Conservation (phyloP, 2,329 filamentous ascomycete species). For the Penicillium corylophilum region DNA sequence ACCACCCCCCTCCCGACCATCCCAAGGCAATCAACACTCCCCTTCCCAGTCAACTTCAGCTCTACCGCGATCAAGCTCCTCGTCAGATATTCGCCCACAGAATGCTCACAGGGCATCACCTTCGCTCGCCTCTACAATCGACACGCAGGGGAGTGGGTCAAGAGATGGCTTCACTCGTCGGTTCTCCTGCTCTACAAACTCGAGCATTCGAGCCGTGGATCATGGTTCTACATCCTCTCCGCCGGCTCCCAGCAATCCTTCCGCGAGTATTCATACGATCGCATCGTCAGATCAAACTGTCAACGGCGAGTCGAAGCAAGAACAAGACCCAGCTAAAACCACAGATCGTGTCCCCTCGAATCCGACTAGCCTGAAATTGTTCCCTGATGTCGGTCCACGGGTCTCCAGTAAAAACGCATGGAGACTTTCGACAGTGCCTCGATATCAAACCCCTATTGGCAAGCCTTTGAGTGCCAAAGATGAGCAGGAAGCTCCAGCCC, state of each 20-base stretch:
- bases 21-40: background rate
- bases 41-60: conserved; percentile 7
- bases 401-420: conserved; percentile 29
- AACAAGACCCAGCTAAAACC: background rate
- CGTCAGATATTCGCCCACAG: conserved; percentile 1
- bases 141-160: conserved; percentile 6
- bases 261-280: background rate
- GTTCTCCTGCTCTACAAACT: conserved; percentile 9
- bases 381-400: conserved; percentile 34
- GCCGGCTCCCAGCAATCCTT: background rate
- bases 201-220: conserved; percentile 2
- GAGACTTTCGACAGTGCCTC: conserved; percentile 22
- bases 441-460: conserved; percentile 14
- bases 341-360: conserved; percentile 9
- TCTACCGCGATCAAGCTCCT: conserved; percentile 3
- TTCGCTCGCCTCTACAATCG: conserved; percentile 7
- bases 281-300: background rate
- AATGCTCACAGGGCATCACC: conserved; percentile 2
- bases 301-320: conserved; percentile 4
- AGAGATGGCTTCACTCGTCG: conserved; percentile 7
- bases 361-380: conserved; percentile 29
- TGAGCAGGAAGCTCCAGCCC: background rate
- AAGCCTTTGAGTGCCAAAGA: background rate
- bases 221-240: background rate
- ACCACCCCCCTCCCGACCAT: conserved; percentile 22